Conservation (phyloP, 768 basidiomycete genomes). For the Rhodotorula graminis region DNA sequence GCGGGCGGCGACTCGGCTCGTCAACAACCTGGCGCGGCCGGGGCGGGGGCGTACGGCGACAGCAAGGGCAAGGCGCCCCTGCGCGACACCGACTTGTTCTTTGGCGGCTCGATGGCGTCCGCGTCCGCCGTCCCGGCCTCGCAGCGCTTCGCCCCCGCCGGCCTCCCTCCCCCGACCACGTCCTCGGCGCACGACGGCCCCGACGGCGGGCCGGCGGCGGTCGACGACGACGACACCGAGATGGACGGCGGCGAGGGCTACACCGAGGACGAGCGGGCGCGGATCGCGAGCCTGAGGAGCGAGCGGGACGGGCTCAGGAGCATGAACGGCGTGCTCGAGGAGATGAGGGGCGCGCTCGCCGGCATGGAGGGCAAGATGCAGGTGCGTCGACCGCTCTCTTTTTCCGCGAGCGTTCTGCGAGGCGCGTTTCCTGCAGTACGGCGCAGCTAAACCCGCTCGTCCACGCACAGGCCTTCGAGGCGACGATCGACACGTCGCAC, state of each 20-base stretch:
- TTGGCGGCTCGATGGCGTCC: slow-evolving; percentile 11
- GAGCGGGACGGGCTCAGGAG: slow-evolving; percentile 45
- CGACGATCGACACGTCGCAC: slow-evolving; percentile 44
- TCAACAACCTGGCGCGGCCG: neutral
- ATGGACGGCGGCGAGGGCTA: neutral
- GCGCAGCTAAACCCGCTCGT: too few relatives aligned
- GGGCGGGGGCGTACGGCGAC: neutral
- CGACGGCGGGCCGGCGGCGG: too few relatives aligned
- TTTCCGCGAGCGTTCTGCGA: neutral
- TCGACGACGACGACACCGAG: neutral
- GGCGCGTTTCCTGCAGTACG: too few relatives aligned
- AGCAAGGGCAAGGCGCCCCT: neutral
- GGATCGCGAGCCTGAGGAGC: slow-evolving; percentile 39
- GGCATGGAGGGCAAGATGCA: slow-evolving; percentile 45
- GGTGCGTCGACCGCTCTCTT: slow-evolving; percentile 38
- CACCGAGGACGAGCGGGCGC: slow-evolving; percentile 27
- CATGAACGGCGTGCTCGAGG: slow-evolving; percentile 48
- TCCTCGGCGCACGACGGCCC: too few relatives aligned
- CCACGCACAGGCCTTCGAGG: neutral
- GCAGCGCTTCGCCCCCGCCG: neutral
- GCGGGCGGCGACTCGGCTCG: too few relatives aligned
- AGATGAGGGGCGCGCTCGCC: slow-evolving; percentile 42
- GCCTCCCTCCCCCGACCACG: neutral
- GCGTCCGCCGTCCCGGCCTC: neutral
- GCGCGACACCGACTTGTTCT: neutral